Base-by-base conservation (phyloP, 495 filamentous ascomycete genomes). In the Glarea lozoyensis region DNA sequence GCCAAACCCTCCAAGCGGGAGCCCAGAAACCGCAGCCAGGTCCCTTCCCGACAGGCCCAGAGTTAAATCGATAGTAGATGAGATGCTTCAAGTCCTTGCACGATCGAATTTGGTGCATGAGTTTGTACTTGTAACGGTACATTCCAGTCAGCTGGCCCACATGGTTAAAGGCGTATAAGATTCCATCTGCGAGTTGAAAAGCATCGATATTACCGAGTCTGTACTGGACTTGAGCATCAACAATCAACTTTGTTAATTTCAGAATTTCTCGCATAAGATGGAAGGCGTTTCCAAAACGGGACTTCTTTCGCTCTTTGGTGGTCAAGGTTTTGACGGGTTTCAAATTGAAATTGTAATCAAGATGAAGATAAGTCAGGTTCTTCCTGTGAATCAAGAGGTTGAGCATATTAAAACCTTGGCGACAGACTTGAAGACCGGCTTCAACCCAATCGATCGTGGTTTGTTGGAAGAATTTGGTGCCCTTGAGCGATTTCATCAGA, bases 111-210 rank as follows among this genome's bases (percentile, higher is more conserved):
- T 99, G 93, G 61, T 99, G 93, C 93, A 99, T 99, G 25, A 99
- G 75, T 70, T 99, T 99, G 69, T 99, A 99, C 73, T 99, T 99
- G 77, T 99, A 99, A 20, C 93, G 86, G 66, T 99, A 99, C 93
- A 99, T 99, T 55, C 93, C 93, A 19, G 93, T 99, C 40, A 99
- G 69, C 65, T 99, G 93, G 38, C 93, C 93, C 43, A 99, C 93
- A 54, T 99, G 93, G 66, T 99, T 99, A 72, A 99, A 97, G 21
- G 93, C 93, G 57, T 97, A 99, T 9, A 96, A 72, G 43, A 99
- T 99, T 61, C 93, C 93, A 61, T 99, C 93, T 3, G 93, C 93
- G 42, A 99, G 80, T 59, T 99, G 93, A 71, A 97, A 99, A 23
- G 93, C 93, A 60, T 99, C 93, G 49, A 99, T 96, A 55, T 99